Conservation (phyloP, 2,329 filamentous ascomycete genomes). For the Xylariales sp. region DNA sequence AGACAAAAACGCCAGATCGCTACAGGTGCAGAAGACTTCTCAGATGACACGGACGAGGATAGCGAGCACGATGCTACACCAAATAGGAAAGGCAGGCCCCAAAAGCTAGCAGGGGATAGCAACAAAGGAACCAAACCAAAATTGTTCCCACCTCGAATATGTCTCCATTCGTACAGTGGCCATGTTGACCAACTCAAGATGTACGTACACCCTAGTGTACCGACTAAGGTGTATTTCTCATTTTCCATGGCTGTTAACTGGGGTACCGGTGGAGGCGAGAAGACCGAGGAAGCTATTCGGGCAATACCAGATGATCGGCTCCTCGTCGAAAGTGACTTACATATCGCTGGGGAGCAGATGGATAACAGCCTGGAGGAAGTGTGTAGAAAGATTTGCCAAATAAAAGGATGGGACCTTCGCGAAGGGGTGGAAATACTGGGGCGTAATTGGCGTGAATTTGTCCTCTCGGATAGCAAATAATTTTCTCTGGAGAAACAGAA, state of each 20-base stretch:
- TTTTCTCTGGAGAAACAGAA: neutral
- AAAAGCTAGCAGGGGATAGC: slow-evolving; percentile 7
- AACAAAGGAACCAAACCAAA: slow-evolving; percentile 52
- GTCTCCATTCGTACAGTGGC: slow-evolving; percentile 93
- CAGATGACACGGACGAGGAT: slow-evolving; percentile 53
- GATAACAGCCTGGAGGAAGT: slow-evolving; percentile 81
- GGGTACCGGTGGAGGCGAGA: slow-evolving; percentile 60
- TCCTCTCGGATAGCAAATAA: slow-evolving; percentile 69
- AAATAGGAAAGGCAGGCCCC: neutral
- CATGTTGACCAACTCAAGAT: slow-evolving; percentile 78
- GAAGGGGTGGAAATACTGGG: slow-evolving; percentile 76
- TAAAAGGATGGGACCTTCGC: slow-evolving; percentile 81
- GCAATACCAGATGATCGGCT: slow-evolving; percentile 81
- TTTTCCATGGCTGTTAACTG: slow-evolving; percentile 89
- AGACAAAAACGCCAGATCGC: slow-evolving; percentile 66
- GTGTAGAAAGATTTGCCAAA: slow-evolving; percentile 77
- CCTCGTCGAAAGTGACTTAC: slow-evolving; percentile 90
- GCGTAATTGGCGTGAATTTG: slow-evolving; percentile 81
- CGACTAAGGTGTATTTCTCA: slow-evolving; percentile 84
- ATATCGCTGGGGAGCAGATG: slow-evolving; percentile 84
- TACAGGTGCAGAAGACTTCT: slow-evolving; percentile 60
- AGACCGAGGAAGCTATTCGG: slow-evolving; percentile 73
- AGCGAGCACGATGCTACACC: slow-evolving; percentile 48
- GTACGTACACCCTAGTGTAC: slow-evolving; percentile 79
- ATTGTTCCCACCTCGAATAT: slow-evolving; percentile 87